A percentile compares a stretch with the other conserved stretches of the same genome.
These are phyloP conservation scores for Nematodospora valgi DNA, from an alignment of 805 yeast genomes.

Conservation along the genomic window DNA sequence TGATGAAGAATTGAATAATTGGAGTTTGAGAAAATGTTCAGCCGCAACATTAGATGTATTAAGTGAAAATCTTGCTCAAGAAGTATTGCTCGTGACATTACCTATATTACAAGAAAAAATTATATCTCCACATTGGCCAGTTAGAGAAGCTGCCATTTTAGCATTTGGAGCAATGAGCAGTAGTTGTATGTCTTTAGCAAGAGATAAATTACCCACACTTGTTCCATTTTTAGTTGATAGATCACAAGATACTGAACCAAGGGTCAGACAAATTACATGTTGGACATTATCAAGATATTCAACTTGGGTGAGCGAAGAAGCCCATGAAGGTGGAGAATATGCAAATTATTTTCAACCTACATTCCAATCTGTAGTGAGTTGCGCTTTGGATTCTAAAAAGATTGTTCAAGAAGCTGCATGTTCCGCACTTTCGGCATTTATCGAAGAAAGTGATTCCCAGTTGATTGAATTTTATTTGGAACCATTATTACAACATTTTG, in stretches of 20 bases:
- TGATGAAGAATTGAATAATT: conserved; percentile 64
- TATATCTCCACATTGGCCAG: conserved; percentile 74
- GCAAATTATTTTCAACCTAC: conserved; percentile 73
- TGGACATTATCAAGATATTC: conserved; percentile 93
- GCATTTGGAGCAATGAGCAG: conserved; percentile 95
- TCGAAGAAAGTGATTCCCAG: conserved; percentile 68
- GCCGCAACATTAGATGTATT: conserved; percentile 89
- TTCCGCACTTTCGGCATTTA: conserved; percentile 76
- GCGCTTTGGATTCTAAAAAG: conserved; percentile 79
- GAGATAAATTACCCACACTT: conserved; percentile 70
- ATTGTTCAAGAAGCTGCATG: conserved; percentile 96
- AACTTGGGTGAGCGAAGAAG: conserved; percentile 74
- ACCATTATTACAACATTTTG: conserved; percentile 66
- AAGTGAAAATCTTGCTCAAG: conserved; percentile 63
- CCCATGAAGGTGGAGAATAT: conserved; percentile 56
- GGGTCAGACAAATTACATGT: conserved; percentile 90
- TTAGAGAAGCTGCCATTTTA: conserved; percentile 87
- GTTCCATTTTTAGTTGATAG: conserved; percentile 84
- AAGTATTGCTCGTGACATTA: conserved; percentile 62
- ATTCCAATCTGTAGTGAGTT: conserved; percentile 67
- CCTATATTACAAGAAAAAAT: conserved; percentile 76
- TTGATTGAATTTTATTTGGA: conserved; percentile 61
- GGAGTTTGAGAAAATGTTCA: conserved; percentile 91
- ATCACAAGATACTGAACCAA: conserved; percentile 68
- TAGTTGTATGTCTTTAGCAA: conserved; percentile 72